Conservation (phyloP, 352 stramenopile species). For the Phytophthora syringae region DNA sequence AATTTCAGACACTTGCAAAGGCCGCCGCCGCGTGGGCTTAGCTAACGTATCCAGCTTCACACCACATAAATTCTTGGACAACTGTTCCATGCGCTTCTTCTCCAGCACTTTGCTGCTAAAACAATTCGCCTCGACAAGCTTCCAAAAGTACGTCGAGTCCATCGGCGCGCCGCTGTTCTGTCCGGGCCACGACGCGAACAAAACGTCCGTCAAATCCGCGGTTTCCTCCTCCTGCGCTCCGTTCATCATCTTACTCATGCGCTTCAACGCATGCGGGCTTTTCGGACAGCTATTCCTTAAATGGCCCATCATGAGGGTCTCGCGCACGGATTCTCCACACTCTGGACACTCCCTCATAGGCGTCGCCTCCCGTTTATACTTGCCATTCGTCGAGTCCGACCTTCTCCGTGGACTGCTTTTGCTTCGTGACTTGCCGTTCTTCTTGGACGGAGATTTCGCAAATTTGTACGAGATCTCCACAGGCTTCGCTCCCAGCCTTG, state of each 20-base stretch:
- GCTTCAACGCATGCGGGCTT: conserved; percentile 46
- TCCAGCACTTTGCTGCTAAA: conserved; percentile 66
- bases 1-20: conserved; percentile 46
- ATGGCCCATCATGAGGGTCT: conserved; percentile 75
- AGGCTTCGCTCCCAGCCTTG: conserved; percentile 39
- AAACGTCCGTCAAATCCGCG: conserved; percentile 65
- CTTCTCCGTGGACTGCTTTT: conserved; percentile 20
- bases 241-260: conserved; percentile 34
- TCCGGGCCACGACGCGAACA: conserved; percentile 86
- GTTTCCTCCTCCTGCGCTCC: conserved; percentile 39
- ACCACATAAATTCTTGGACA: conserved; percentile 73
- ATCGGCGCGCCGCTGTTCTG: conserved; percentile 72
- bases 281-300: conserved; percentile 63
- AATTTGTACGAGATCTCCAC: conserved; percentile 51
- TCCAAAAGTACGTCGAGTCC: conserved; percentile 85
- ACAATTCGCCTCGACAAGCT: conserved; percentile 70
- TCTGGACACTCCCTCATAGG: conserved; percentile 62
- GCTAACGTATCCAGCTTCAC: conserved; percentile 72
- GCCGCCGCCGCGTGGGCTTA: conserved; percentile 39
- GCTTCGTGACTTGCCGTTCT: conserved; percentile 27
- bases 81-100: conserved; percentile 76
- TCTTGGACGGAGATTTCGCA: conserved; percentile 41
- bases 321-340: conserved; percentile 65
- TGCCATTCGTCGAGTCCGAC: conserved; percentile 27
- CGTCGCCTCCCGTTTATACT: conserved; percentile 47